A percentile compares a stretch with the other conserved stretches of the same genome.
These are phyloP conservation scores for Hypoxylon trugodes DNA, from an alignment of 495 filamentous ascomycete genomes.

Conservation along the genomic window DNA sequence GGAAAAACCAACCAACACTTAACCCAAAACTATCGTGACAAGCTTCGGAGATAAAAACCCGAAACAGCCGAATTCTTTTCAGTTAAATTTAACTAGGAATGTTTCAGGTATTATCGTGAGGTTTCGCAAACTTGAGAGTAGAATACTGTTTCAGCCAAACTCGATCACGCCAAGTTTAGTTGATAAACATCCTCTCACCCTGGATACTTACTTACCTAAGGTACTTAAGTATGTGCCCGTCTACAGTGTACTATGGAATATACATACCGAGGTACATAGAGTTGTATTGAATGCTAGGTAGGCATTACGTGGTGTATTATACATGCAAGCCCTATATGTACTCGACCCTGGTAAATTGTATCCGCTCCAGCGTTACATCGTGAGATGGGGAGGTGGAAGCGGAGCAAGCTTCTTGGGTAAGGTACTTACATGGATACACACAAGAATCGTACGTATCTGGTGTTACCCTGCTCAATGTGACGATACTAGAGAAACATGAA, in stretches of 20 bases:
- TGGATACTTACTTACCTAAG: background rate
- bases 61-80: too few species aligned
- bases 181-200: background rate
- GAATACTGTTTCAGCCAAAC: conserved; percentile 21
- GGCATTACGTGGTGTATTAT: too few species aligned
- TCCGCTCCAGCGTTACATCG: conserved; percentile 35
- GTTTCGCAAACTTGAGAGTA: conserved; percentile 12
- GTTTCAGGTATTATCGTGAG: conserved; percentile 25
- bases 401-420: conserved; percentile 15
- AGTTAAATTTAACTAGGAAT: conserved; percentile 9
- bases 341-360: conserved; percentile 26
- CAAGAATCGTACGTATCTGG: conserved; percentile 21
- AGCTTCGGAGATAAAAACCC: background rate
- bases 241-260: too few species aligned
- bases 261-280: conserved; percentile 2
- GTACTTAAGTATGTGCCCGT: too few species aligned
- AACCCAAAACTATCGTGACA: conserved; percentile 12
- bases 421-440: background rate
- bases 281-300: too few species aligned
- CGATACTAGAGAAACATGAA: conserved; percentile 11
- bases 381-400: conserved; percentile 27
- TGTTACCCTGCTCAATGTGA: conserved; percentile 29
- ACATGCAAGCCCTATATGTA: conserved; percentile 8
- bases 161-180: conserved; percentile 3
- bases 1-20: background rate